Base-by-base conservation (phyloP, 2,329 filamentous ascomycete genomes). In the Sporothrix mexicana region DNA sequence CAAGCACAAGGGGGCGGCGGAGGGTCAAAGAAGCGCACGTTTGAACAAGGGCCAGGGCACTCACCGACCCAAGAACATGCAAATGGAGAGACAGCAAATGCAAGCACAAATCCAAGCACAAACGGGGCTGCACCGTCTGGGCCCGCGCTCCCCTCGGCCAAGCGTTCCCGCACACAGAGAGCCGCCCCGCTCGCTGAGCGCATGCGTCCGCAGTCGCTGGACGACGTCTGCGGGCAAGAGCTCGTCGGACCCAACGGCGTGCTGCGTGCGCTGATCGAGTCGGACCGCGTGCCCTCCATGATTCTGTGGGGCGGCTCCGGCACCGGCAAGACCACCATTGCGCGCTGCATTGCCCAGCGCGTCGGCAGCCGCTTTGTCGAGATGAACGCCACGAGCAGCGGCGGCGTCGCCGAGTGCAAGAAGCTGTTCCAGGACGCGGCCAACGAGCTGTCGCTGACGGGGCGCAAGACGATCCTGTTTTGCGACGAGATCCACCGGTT, bases 401-500 rank as follows among this genome's bases (percentile, higher is more conserved):
- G 95, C 1, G 95, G 95, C 1, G 93, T 98, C 20, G 90, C 88
- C 30, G 95, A 98, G 80, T 95, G 92, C 86, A 97, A 98, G 83
- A 96, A 94, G 84, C 87, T 98, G 71, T 98, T 98, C 78, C 84
- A 86, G 25, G 94, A 98, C 76, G 95, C 96, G 0, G 90, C 88
- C 74, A 93, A 90, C 78, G 96, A 98, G 80, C 83, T 94, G 64
- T 84, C 86, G 0, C 84, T 98, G 69, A 97, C 94, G 0, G 95
- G 95, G 1, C 88, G 94, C 74, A 95, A 93, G 83, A 98, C 96
- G 0, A 97, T 99, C 75, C 90, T 99, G 75, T 99, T 99, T 81
- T 98, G 95, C 83, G 96, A 99, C 83, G 96, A 98, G 84, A 96
- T 98, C 66, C 94, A 97, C 81, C 86, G 95, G 41, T 97, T 97